Evolutionary conservation across 345 rosid species (phyloP).

Genomic region (Eucalyptus sp.): DNA sequence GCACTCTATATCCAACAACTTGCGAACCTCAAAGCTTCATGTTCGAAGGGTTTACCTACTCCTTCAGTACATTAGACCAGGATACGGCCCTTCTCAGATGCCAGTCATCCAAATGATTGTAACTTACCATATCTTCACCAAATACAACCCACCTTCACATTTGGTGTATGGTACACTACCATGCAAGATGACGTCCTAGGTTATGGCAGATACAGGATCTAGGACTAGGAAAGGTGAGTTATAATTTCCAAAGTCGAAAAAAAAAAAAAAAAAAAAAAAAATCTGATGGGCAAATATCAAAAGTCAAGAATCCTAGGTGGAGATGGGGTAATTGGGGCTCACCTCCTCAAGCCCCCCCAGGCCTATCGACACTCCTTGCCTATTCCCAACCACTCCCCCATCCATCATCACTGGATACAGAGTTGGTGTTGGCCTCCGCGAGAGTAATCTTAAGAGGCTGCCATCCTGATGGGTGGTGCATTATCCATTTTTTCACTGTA

Average conservation of each 20-base stretch:
- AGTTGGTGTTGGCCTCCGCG: not conserved
- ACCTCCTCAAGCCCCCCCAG: not conserved
- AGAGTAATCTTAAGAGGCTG: constrained; percentile 20
- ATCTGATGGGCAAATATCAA: not conserved
- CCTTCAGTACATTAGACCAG: not conserved
- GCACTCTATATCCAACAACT: not conserved
- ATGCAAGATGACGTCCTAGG: not conserved
- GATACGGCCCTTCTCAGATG: not conserved
- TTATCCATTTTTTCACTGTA: constrained; percentile 17
- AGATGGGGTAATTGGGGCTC: not conserved
- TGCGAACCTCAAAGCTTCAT: not conserved
- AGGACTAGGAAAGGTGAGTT: not conserved
- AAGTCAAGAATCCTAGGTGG: not conserved
- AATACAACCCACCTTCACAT: not conserved
- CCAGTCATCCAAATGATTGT: not conserved
- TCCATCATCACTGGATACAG: not conserved
- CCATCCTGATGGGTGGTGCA: constrained; percentile 24
- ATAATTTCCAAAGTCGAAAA: not conserved
- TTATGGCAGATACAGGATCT: not conserved
- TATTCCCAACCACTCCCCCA: not conserved
- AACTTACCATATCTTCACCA: not conserved
- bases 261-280: not conserved
- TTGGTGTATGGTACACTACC: not conserved
- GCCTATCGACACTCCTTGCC: not conserved
- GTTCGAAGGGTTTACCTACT: not conserved